Evolutionary conservation across 495 filamentous ascomycete species (phyloP), one percentile per base, ranked within the genome.

Genomic region (Lasiosphaeria miniovina): DNA sequence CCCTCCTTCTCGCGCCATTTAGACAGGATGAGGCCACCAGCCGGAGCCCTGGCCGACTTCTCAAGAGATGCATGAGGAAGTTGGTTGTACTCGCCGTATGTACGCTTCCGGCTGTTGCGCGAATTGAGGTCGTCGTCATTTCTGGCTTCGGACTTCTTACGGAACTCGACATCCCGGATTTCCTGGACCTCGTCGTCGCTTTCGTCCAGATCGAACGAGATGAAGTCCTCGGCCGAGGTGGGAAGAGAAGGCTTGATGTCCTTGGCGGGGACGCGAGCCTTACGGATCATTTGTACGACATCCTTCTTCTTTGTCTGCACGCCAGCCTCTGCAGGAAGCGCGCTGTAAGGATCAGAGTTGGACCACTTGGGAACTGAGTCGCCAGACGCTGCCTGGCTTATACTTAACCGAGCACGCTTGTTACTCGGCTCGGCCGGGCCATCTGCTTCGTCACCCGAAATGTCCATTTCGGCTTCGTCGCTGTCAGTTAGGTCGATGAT

Each of bases 271-370:
- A 90, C 78, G 49, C 90, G 84, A 1, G 91, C 88, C 62, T 95
- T 96, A 62, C 91, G 85, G 63, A 96, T 96, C 54, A 94, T 68
- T 62, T 93, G 86, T 33, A 96, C 89, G 35, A 96, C 85, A 59
- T 96, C 90, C 62, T 88, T 86, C 69, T 86, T 88, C 66, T 90
- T 91, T 15, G 77, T 76, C 41, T 82, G 78, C 45, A 61, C 45
- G 68, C 79, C 63, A 82, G 61, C 84, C 64, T 89, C 86, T 0
- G 84, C 80, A 6, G 90, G 92, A 7, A 94, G 75, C 3, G 79
- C 87, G 4, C 89, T 94, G 73, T 96, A 97, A 0, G 91, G 90
- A 72, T 97, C 92, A 4, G 92, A 91, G 65, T 97, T 97, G 1
- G 90, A 96, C 92, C 92, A 97, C 71, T 86, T 89, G 0, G 91